These are phyloP conservation scores for Leptodermis oblonga DNA, from an alignment of 257 asterid genomes.

Conservation along the genomic window DNA sequence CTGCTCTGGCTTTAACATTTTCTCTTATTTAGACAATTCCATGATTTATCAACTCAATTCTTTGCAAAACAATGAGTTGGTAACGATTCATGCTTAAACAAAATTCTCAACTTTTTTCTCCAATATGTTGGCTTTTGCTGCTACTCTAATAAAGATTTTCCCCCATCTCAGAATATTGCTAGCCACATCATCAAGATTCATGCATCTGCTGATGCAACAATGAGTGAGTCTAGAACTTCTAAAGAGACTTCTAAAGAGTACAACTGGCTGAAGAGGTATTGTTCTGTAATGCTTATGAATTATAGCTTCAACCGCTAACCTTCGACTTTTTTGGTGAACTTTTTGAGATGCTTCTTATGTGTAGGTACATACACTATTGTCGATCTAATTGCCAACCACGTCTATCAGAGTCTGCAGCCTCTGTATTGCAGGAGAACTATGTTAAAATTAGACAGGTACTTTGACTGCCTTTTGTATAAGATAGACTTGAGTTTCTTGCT, in stretches of 20 bases:
- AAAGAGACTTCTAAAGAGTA: conserved; percentile 75
- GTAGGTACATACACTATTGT: conserved; percentile 90
- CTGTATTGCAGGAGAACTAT: conserved; percentile 74
- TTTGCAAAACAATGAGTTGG: not conserved
- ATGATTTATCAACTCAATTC: not conserved
- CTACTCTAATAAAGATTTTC: conserved; percentile 22
- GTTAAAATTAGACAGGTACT: conserved; percentile 93
- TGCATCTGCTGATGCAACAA: conserved; percentile 80
- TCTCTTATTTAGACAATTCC: not conserved
- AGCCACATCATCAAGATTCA: conserved; percentile 87
- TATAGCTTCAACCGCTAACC: conserved; percentile 6
- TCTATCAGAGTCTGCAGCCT: conserved; percentile 92
- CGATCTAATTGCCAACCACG: conserved; percentile 86
- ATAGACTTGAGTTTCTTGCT: not conserved
- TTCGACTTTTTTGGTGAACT: conserved; percentile 19
- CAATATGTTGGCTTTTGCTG: conserved; percentile 13
- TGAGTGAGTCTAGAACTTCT: conserved; percentile 48
- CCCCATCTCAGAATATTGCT: conserved; percentile 67
- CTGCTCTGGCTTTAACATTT: not conserved
- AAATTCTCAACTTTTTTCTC: not conserved
- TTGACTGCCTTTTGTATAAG: not conserved
- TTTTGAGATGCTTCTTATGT: conserved; percentile 14
- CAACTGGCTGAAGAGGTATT: conserved; percentile 92
- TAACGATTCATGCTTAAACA: not conserved
- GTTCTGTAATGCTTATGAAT: conserved; percentile 1